Percentiles rank a stretch among this genome's conserved stretches.
These are phyloP conservation scores for Orbilia javanica DNA, from an alignment of 2,329 filamentous ascomycete genomes.

Conservation along the genomic window DNA sequence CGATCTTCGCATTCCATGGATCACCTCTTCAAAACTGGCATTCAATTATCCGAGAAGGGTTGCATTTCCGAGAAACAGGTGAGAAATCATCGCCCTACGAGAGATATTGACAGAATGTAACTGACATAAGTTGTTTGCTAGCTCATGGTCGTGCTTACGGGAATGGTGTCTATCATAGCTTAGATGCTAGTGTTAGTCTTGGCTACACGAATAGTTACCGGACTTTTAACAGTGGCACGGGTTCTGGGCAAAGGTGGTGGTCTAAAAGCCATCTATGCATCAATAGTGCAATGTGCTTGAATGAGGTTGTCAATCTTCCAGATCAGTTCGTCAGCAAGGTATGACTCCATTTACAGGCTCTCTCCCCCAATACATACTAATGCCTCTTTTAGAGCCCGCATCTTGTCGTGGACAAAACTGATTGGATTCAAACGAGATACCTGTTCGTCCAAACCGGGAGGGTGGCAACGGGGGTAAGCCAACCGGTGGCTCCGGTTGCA, in stretches of 20 bases:
- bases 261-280: slow-evolving; percentile 75
- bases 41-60: slow-evolving; percentile 83
- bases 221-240: slow-evolving; percentile 57
- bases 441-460: slow-evolving; percentile 72
- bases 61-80: slow-evolving; percentile 75
- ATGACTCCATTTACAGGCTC: neutral
- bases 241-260: slow-evolving; percentile 69
- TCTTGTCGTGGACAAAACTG: slow-evolving; percentile 75
- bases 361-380: neutral
- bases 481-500: neutral
- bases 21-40: slow-evolving; percentile 85
- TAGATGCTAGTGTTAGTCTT: slow-evolving; percentile 70
- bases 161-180: slow-evolving; percentile 84
- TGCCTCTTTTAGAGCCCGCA: slow-evolving; percentile 28
- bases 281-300: slow-evolving; percentile 75
- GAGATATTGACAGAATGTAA: neutral
- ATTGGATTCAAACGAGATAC: slow-evolving; percentile 93
- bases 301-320: slow-evolving; percentile 85
- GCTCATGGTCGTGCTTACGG: slow-evolving; percentile 78
- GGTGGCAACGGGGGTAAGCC: neutral
- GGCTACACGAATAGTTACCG: slow-evolving; percentile 64
- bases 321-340: slow-evolving; percentile 69
- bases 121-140: slow-evolving; percentile 1
- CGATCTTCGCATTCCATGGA: slow-evolving; percentile 89
- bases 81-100: neutral